Conservation (phyloP, 768 basidiomycete genomes). For the Naganishia vaughanmartiniae region DNA sequence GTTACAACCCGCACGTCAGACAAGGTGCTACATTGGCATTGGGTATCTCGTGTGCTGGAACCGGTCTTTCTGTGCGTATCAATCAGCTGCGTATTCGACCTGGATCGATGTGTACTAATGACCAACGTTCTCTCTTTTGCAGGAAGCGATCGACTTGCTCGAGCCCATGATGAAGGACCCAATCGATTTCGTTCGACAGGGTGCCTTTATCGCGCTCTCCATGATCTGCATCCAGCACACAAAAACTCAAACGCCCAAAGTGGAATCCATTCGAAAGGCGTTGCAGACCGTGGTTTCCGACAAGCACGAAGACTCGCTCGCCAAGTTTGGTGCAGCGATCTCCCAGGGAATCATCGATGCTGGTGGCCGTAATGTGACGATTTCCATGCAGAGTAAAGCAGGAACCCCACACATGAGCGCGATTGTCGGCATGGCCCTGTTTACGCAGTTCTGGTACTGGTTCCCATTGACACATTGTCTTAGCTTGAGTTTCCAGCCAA, state of each 20-base stretch:
- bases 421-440: conserved; percentile 95
- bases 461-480: conserved; percentile 94
- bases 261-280: conserved; percentile 73
- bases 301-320: conserved; percentile 99
- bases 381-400: conserved; percentile 86
- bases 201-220: conserved; percentile 88
- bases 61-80: conserved; percentile 74
- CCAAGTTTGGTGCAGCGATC: conserved; percentile 91
- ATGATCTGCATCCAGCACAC: conserved; percentile 97
- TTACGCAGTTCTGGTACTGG: conserved; percentile 99
- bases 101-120: conserved; percentile 10
- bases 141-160: conserved; percentile 94
- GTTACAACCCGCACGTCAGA: conserved; percentile 97
- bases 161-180: conserved; percentile 98
- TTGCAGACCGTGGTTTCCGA: conserved; percentile 87
- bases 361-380: conserved; percentile 92
- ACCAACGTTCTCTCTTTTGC: conserved; percentile 16
- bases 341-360: conserved; percentile 98
- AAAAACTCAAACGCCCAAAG: conserved; percentile 79
- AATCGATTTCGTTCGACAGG: conserved; percentile 97
- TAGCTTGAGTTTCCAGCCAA: conserved; percentile 88
- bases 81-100: not conserved
- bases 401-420: conserved; percentile 90
- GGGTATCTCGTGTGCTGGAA: conserved; percentile 95
- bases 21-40: conserved; percentile 95